Evolutionary conservation across 345 rosid species (phyloP), one percentile per base, ranked within the genome.

Genomic region (Geranium rotundifolium): DNA sequence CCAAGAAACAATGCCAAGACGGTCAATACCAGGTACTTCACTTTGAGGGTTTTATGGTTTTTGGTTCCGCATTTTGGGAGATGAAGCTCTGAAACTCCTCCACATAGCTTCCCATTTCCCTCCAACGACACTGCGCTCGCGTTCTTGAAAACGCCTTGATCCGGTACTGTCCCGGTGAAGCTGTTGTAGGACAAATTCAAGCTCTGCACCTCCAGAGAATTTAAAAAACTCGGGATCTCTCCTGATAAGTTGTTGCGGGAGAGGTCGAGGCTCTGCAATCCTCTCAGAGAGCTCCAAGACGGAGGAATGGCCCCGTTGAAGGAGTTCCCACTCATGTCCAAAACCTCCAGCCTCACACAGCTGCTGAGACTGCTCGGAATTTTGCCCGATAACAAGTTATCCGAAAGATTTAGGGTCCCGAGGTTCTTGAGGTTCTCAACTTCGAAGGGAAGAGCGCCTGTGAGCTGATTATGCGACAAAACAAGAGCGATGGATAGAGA

Each of bases 111-210:
- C 7, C 18, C 23, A 18, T 69, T 63, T 17, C 72, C 63, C 3
- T n/a, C 62, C 17, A 69, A 18, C 13, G 56, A 69, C 4, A 57
- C 29, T n/a, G 52, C 46, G 19, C 56, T 63, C 0, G 30, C 34
- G 34, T 63, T 69, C 20, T 14, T 20, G n/a, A 67, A 67, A 19
- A 63, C 37, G 41, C 67, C 67, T 31, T 17, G 37, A 15, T 14
- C 23, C 27, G 72, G 72, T 17, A 63, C 63, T 58, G 27, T 57
- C 5, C 72, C 72, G 16, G 4, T 57, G 17, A 63, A 19, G 37
- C 12, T 62, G 27, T 69, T 69, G 68, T 57, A 63, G 13, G 72
- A 69, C 8, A 69, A 58, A 37, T 69, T 63, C 14, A 69, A 54
- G 17, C 29, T 55, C 12, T 61, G 19, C 1, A 62, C 20, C 41